Conservation (phyloP, 768 basidiomycete genomes). For the Solioccasus polychromus region DNA sequence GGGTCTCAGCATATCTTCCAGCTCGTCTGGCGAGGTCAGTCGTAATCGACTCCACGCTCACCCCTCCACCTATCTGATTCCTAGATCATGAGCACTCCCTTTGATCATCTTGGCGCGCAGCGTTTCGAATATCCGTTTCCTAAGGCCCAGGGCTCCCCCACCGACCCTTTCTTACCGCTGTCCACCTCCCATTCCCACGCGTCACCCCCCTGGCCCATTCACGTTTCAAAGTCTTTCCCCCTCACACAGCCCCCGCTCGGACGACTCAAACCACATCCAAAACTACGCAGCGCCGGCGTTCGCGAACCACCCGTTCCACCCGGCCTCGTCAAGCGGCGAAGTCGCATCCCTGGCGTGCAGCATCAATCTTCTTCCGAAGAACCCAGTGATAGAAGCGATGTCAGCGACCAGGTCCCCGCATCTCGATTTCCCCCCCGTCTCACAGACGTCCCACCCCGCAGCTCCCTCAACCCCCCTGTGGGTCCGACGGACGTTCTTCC, state of each 20-base stretch:
- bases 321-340: slow-evolving; percentile 27
- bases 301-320: slow-evolving; percentile 34
- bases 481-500: slow-evolving; percentile 1
- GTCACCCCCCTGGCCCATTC: slow-evolving; percentile 25
- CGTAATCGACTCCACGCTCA: background rate
- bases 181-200: slow-evolving; percentile 25
- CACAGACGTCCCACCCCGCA: background rate
- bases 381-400: slow-evolving; percentile 28
- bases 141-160: slow-evolving; percentile 27
- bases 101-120: slow-evolving; percentile 32
- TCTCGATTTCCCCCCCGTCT: slow-evolving; percentile 6
- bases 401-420: slow-evolving; percentile 13
- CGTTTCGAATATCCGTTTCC: slow-evolving; percentile 35
- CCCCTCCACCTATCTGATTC: background rate
- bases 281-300: slow-evolving; percentile 23
- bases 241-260: slow-evolving; percentile 28
- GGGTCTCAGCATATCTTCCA: slow-evolving; percentile 29
- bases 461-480: background rate
- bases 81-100: slow-evolving; percentile 34
- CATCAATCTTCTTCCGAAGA: slow-evolving; percentile 29
- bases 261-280: slow-evolving; percentile 28
- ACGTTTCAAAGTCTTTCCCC: slow-evolving; percentile 31
- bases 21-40: slow-evolving; percentile 33
- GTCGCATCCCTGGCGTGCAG: slow-evolving; percentile 21
- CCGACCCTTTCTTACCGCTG: slow-evolving; percentile 24